phyloP scores from a whole-genome alignment of 2,329 filamentous ascomycete species.

The Penicillium sp. region DNA sequence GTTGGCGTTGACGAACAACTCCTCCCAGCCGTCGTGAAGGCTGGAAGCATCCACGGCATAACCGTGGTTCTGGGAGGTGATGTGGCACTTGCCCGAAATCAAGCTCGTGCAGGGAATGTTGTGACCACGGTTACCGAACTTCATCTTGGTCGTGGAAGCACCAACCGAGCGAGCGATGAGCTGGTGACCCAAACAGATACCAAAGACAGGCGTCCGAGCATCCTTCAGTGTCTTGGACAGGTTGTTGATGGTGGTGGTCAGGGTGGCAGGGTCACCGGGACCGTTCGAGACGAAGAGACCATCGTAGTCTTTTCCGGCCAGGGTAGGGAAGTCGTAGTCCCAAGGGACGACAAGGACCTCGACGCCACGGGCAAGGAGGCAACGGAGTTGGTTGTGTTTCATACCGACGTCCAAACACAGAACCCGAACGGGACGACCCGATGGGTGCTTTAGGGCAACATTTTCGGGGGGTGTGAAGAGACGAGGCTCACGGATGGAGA shows the following conservation, averaged over 20 bases:
- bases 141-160: slow-evolving; percentile 88
- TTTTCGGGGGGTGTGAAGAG: slow-evolving; percentile 71
- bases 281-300: slow-evolving; percentile 98
- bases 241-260: slow-evolving; percentile 71
- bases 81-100: slow-evolving; percentile 94
- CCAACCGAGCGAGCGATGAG: slow-evolving; percentile 83
- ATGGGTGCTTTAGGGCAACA: slow-evolving; percentile 74
- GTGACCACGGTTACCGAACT: slow-evolving; percentile 97
- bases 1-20: slow-evolving; percentile 97
- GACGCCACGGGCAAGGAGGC: slow-evolving; percentile 82
- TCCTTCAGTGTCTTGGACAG: slow-evolving; percentile 70
- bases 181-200: slow-evolving; percentile 94
- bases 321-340: slow-evolving; percentile 81
- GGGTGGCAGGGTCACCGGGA: slow-evolving; percentile 85
- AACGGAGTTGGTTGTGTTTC: slow-evolving; percentile 97
- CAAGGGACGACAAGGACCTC: slow-evolving; percentile 93
- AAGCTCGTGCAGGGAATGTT: slow-evolving; percentile 98
- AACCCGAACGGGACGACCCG: slow-evolving; percentile 78
- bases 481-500: slow-evolving; percentile 81
- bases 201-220: slow-evolving; percentile 81
- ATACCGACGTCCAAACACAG: slow-evolving; percentile 94
- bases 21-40: slow-evolving; percentile 74
- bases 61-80: slow-evolving; percentile 98
- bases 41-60: slow-evolving; percentile 81
- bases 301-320: slow-evolving; percentile 79